phyloP scores from a whole-genome alignment of 2,329 filamentous ascomycete genomes.

The Aureobasidium sp. region DNA sequence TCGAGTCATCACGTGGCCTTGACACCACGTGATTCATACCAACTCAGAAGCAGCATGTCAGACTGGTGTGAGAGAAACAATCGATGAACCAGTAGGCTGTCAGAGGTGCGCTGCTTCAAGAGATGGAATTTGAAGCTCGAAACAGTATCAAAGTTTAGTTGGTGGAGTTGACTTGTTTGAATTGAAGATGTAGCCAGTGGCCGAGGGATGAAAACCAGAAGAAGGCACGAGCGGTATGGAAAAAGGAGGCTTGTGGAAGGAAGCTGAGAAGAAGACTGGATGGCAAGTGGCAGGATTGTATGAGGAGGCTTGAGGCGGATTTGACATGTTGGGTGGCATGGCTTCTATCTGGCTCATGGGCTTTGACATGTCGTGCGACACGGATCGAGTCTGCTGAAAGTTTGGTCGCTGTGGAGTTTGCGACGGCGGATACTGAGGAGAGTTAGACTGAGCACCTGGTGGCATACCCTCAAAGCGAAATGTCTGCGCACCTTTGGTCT shows the following conservation, averaged over 20 bases:
- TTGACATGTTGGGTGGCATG: constrained; percentile 31
- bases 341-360: constrained; percentile 42
- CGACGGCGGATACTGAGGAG: neutral
- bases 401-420: constrained; percentile 15
- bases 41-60: too few relatives aligned
- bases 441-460: neutral
- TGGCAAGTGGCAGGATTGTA: constrained; percentile 56
- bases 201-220: constrained; percentile 33
- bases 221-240: constrained; percentile 28
- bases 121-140: too few relatives aligned
- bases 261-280: constrained; percentile 67
- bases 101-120: neutral
- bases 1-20: neutral
- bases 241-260: constrained; percentile 49
- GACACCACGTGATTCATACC: too few relatives aligned
- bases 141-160: neutral
- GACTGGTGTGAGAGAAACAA: neutral
- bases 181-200: constrained; percentile 34
- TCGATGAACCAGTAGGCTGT: neutral
- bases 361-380: constrained; percentile 18
- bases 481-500: constrained; percentile 29
- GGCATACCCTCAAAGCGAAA: neutral
- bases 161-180: neutral
- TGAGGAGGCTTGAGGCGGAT: constrained; percentile 9
- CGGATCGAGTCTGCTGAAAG: constrained; percentile 24